Base-by-base conservation (phyloP, 768 basidiomycete genomes). In the Kondoa subrosea region DNA sequence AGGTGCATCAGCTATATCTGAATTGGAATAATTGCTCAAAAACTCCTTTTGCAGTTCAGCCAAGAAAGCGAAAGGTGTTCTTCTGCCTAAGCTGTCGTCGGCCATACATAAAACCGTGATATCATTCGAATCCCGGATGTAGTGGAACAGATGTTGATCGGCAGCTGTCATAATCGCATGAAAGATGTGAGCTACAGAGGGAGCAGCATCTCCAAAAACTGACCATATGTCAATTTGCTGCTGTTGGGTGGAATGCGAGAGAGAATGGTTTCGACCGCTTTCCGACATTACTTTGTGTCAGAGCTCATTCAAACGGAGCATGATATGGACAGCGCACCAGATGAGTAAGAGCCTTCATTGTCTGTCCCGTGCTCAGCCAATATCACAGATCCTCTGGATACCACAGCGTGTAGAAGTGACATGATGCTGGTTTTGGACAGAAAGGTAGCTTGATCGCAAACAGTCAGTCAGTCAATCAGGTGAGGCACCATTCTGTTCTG, bases 171-270 rank as follows among this genome's bases (percentile, higher is more conserved):
- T 16, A 16, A 1, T 1, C 3, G 57, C 15, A 14, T n/a, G 34
- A 3, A 34, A n/a, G 17, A 21, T 21, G 25, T 27, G 62, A 16
- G 31, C 34, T 29, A 65, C 1, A 15, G 3, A 8, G 57, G 29
- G 2, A 16, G 1, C 3, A n/a, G n/a, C 21, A n/a, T 30, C 29
- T 27, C 3, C 4, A 31, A 40, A 56, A 29, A 25, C 21, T 29
- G 27, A 57, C 32, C 16, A 26, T 0, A 33, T 4, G 74, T 78
- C 58, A 79, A 76, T 71, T 81, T 84, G 77, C 82, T 84, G 76
- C 87, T 84, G 75, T 90, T 90, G 2, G 89, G 91, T 0, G 93
- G 91, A 75, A 99, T 96, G 81, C 92, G 93, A 59, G 86, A 86
- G 40, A 99, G 81, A 71, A 97, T 95, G 0, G 86, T 89, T 73